Evolutionary conservation across 495 filamentous ascomycete genomes (phyloP).

Genomic region (Xylaria acuta): DNA sequence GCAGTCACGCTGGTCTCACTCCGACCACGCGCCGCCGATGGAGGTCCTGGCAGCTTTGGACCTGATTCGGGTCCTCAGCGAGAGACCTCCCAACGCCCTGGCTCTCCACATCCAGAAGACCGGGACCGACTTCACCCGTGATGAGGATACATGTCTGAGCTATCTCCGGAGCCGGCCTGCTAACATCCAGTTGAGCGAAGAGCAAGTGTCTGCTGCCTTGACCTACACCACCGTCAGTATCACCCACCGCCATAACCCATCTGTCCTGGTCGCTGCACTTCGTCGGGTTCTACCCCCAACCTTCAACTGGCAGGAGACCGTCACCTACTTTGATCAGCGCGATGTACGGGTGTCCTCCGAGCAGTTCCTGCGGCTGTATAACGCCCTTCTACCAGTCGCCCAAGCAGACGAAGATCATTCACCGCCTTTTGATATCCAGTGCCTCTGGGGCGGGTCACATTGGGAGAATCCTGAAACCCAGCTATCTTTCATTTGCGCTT

Average conservation of each 20-base stretch:
- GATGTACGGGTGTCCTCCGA: slow-evolving; percentile 72
- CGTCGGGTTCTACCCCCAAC: slow-evolving; percentile 54
- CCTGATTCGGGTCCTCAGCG: slow-evolving; percentile 69
- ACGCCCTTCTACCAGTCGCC: slow-evolving; percentile 73
- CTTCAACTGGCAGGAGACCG: slow-evolving; percentile 82
- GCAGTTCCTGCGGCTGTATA: slow-evolving; percentile 82
- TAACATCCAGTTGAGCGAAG: slow-evolving; percentile 74
- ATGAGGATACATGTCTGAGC: slow-evolving; percentile 54
- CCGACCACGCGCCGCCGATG: slow-evolving; percentile 66
- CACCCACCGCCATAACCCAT: slow-evolving; percentile 74
- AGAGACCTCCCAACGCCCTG: slow-evolving; percentile 68
- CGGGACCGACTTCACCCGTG: slow-evolving; percentile 64
- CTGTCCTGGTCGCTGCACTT: slow-evolving; percentile 69
- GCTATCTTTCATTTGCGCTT: slow-evolving; percentile 86
- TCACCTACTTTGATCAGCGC: slow-evolving; percentile 83
- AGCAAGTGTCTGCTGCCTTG: slow-evolving; percentile 80
- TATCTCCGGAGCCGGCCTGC: slow-evolving; percentile 70
- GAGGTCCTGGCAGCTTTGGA: slow-evolving; percentile 78
- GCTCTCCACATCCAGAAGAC: slow-evolving; percentile 77
- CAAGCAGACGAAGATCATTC: slow-evolving; percentile 53
- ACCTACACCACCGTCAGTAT: slow-evolving; percentile 77
- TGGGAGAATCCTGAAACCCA: slow-evolving; percentile 89
- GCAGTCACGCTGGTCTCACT: slow-evolving; percentile 65
- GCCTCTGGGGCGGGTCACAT: slow-evolving; percentile 81
- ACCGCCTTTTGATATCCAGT: slow-evolving; percentile 69